Conservation (phyloP, 805 yeast species). For the Cyberlindnera suaveolens region DNA sequence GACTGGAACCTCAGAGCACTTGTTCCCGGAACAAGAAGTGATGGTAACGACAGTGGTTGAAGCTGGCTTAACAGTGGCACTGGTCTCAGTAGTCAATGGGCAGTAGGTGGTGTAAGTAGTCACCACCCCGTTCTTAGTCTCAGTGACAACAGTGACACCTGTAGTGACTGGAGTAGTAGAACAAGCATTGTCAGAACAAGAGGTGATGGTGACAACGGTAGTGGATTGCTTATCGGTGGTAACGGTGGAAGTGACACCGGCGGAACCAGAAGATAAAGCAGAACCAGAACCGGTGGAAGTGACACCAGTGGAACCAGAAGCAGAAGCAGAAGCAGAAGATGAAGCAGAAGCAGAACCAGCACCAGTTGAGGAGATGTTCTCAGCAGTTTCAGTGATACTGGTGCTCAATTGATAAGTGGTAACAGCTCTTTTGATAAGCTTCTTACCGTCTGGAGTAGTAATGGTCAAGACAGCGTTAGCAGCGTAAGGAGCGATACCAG, state of each 20-base stretch:
- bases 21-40: conserved; percentile 16
- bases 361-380: conserved; percentile 6
- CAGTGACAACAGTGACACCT: conserved; percentile 23
- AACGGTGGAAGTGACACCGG: conserved; percentile 20
- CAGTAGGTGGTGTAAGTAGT: conserved; percentile 20
- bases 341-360: conserved; percentile 4
- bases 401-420: conserved; percentile 4
- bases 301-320: conserved; percentile 3
- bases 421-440: conserved; percentile 15
- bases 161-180: conserved; percentile 20
- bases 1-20: conserved; percentile 26
- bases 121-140: conserved; percentile 22
- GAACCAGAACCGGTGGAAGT: conserved; percentile 8
- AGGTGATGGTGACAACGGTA: conserved; percentile 6
- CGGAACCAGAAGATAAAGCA: conserved; percentile 12
- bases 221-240: conserved; percentile 16
- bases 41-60: conserved; percentile 14
- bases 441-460: conserved; percentile 15
- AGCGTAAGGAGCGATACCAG: conserved; percentile 19
- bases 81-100: conserved; percentile 11
- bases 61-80: conserved; percentile 13
- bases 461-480: conserved; percentile 10
- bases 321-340: conserved; percentile 9
- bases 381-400: conserved; percentile 7
- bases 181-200: conserved; percentile 9